phyloP scores from a whole-genome alignment of 1,284 basidiomycete genomes.

The Marasmius oreades region DNA sequence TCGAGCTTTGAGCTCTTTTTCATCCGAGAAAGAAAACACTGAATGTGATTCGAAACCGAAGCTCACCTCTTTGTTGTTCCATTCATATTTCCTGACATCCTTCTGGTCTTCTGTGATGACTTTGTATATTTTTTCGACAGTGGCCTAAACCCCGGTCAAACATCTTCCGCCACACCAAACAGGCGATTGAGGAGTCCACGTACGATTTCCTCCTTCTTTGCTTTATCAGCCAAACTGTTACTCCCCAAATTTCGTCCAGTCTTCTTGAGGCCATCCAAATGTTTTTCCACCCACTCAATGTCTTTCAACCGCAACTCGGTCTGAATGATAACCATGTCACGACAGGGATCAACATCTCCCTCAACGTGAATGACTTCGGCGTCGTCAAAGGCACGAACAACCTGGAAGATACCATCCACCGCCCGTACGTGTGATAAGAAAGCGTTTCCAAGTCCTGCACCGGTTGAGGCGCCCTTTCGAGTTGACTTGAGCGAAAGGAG shows the following conservation, averaged over 20 bases:
- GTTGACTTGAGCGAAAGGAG: background rate
- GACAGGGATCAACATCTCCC: slow-evolving; percentile 93
- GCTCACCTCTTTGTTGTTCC: slow-evolving; percentile 96
- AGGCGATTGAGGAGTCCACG: slow-evolving; percentile 24
- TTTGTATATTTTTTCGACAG: slow-evolving; percentile 83
- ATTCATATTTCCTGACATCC: slow-evolving; percentile 93
- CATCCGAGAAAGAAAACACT: slow-evolving; percentile 45
- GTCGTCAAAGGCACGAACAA: slow-evolving; percentile 97
- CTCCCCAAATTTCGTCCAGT: slow-evolving; percentile 68
- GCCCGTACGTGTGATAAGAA: slow-evolving; percentile 98
- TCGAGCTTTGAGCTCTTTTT: slow-evolving; percentile 78
- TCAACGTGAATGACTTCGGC: slow-evolving; percentile 99
- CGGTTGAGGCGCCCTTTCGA: slow-evolving; percentile 87
- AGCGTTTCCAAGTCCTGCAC: slow-evolving; percentile 96
- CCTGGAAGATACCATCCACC: slow-evolving; percentile 99
- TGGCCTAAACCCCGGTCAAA: slow-evolving; percentile 50
- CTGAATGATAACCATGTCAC: slow-evolving; percentile 98
- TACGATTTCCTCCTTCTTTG: slow-evolving; percentile 95
- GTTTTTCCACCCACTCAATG: slow-evolving; percentile 98
- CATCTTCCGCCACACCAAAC: slow-evolving; percentile 7
- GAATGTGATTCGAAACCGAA: slow-evolving; percentile 6
- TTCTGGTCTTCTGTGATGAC: slow-evolving; percentile 79
- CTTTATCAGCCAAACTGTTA: slow-evolving; percentile 88
- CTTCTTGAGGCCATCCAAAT: slow-evolving; percentile 79
- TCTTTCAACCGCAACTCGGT: slow-evolving; percentile 95